Percentiles rank a stretch among this genome's conserved stretches.
Conservation (phyloP, 352 stramenopile species). For the Pythium insidiosum region DNA sequence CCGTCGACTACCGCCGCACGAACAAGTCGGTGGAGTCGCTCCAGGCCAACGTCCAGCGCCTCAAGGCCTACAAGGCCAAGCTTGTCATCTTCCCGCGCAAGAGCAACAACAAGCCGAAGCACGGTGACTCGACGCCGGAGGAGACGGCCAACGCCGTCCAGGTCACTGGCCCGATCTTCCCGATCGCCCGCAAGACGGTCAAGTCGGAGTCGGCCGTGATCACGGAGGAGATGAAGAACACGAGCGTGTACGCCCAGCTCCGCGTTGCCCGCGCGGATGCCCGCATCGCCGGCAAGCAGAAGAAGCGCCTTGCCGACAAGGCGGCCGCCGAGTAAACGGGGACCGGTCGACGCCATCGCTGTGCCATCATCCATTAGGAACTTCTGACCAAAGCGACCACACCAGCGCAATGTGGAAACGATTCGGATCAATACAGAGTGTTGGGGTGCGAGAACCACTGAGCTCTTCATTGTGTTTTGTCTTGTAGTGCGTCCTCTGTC, state of each 20-base stretch:
- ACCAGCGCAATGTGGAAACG: conserved; percentile 23
- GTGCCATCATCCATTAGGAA: conserved; percentile 20
- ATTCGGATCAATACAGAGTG: conserved; percentile 14
- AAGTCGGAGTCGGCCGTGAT: conserved; percentile 78
- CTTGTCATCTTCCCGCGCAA: conserved; percentile 98
- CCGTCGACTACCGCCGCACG: conserved; percentile 96
- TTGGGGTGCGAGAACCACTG: conserved; percentile 1
- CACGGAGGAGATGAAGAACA: conserved; percentile 84
- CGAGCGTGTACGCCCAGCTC: conserved; percentile 75
- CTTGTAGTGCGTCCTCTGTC: neutral
- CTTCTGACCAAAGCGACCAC: conserved; percentile 25
- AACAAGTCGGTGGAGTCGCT: conserved; percentile 97
- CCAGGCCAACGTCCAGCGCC: conserved; percentile 96
- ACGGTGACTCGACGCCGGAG: conserved; percentile 87
- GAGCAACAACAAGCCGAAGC: conserved; percentile 93
- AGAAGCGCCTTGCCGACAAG: conserved; percentile 87
- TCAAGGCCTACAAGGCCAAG: conserved; percentile 99
- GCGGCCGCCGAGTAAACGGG: conserved; percentile 76
- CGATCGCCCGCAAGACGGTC: conserved; percentile 63
- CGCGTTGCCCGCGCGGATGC: conserved; percentile 80
- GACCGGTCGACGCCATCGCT: conserved; percentile 4
- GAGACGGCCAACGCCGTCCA: conserved; percentile 91
- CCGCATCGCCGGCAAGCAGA: conserved; percentile 83
- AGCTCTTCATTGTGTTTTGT: neutral
- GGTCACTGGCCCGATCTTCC: conserved; percentile 72